Percentiles rank a stretch among this genome's conserved stretches.
Conservation (phyloP, 2,329 filamentous ascomycete species). For the Zarea fungicola region DNA sequence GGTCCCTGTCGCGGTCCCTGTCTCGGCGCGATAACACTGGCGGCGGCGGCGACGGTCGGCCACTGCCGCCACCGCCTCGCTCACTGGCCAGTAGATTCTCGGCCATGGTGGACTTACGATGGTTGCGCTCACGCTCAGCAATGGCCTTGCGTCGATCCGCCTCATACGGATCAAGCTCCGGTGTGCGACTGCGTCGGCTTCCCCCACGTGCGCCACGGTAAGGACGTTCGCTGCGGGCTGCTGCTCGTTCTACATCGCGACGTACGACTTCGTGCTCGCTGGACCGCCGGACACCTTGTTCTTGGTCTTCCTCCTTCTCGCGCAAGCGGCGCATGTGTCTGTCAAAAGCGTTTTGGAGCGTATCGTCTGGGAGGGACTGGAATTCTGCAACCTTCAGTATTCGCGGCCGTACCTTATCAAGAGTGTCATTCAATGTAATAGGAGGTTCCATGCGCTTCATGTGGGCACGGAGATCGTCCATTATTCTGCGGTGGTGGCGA, state of each 20-base stretch:
- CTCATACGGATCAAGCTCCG: conserved; percentile 92
- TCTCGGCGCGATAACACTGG: conserved; percentile 37
- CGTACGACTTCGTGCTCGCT: conserved; percentile 51
- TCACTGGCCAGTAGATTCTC: conserved; percentile 48
- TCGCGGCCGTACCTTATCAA: conserved; percentile 78
- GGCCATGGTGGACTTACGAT: conserved; percentile 72
- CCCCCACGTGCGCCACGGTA: conserved; percentile 51
- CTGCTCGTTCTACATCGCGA: conserved; percentile 55
- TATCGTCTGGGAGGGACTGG: conserved; percentile 77
- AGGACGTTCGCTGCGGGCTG: conserved; percentile 58
- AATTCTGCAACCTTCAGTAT: conserved; percentile 81
- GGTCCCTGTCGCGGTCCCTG: conserved; percentile 38
- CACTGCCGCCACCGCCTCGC: conserved; percentile 18
- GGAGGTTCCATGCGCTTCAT: conserved; percentile 91
- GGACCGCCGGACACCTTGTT: conserved; percentile 56
- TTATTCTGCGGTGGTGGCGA: conserved; percentile 75
- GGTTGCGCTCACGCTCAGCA: conserved; percentile 88
- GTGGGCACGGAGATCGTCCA: conserved; percentile 77
- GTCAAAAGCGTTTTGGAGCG: conserved; percentile 79
- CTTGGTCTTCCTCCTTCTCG: conserved; percentile 81
- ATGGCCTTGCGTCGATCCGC: conserved; percentile 91
- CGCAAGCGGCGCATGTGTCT: conserved; percentile 86
- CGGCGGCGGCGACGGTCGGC: conserved; percentile 38
- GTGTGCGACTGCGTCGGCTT: conserved; percentile 70
- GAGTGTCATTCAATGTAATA: conserved; percentile 71